These are phyloP conservation scores for Trichophyton schoenleinii DNA, from an alignment of 2,329 filamentous ascomycete species.

Conservation along the genomic window DNA sequence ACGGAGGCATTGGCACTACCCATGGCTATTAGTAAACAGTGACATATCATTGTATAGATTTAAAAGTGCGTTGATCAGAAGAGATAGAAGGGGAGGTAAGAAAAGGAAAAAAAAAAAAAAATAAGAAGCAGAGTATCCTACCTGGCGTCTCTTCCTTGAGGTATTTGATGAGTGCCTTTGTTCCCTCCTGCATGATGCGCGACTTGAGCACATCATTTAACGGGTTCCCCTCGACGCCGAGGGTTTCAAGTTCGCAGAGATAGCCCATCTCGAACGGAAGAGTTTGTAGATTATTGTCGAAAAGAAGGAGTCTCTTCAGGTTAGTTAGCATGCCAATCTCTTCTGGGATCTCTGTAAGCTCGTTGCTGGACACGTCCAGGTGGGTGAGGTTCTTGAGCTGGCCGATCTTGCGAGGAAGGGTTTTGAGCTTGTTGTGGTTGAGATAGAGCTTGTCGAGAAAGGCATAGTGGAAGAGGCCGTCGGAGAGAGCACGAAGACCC, in stretches of 20 bases:
- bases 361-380: slow-evolving; percentile 81
- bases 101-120: no score
- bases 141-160: slow-evolving; percentile 75
- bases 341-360: slow-evolving; percentile 65
- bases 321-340: slow-evolving; percentile 97
- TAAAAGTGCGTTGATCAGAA: background rate
- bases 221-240: slow-evolving; percentile 88
- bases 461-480: slow-evolving; percentile 69
- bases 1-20: slow-evolving; percentile 63
- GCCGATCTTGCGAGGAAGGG: slow-evolving; percentile 69
- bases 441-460: slow-evolving; percentile 90
- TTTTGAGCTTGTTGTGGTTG: slow-evolving; percentile 77
- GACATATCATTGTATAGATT: background rate
- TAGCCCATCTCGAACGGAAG: slow-evolving; percentile 81
- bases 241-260: slow-evolving; percentile 71
- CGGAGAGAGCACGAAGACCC: slow-evolving; percentile 69
- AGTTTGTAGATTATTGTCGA: slow-evolving; percentile 75
- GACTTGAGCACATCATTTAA: slow-evolving; percentile 63
- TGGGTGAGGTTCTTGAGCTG: slow-evolving; percentile 67
- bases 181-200: slow-evolving; percentile 76
- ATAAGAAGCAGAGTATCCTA: slow-evolving; percentile 36
- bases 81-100: background rate
- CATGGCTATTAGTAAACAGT: slow-evolving; percentile 8
- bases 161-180: slow-evolving; percentile 67
- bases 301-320: slow-evolving; percentile 70